Base-by-base conservation (phyloP, 352 stramenopile genomes). In the Thraustochytrium striatum region DNA sequence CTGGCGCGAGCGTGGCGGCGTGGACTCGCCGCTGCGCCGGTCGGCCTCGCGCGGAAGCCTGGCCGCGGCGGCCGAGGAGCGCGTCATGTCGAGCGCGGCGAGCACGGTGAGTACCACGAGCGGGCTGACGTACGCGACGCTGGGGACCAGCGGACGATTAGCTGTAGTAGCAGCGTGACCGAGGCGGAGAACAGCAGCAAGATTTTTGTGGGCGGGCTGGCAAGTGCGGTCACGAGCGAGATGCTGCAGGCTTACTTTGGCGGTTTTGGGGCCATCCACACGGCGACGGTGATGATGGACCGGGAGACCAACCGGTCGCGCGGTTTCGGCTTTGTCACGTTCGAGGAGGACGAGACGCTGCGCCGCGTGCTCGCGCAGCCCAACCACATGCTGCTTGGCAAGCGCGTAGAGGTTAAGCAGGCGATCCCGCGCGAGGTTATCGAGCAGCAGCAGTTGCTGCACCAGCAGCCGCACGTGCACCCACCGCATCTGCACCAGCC, bases 221-320 rank as follows among this genome's bases (percentile, higher is more conserved):
- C 89, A 21, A 85, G 88, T 21, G 88, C 90, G 1, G 90, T 96
- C 38, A 88, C 86, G 21, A 90, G 95, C 78, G 88, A 91, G 59
- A 90, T 95, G 68, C 95, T 97, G 82, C 87, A 89, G 50, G 83
- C 87, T 69, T 97, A 97, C 85, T 97, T 97, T 78, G 88, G 94
- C 69, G 87, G 91, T 72, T 97, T 88, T 80, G 92, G 92, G 70
- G 88, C 86, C 78, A 91, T 96, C 72, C 91, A 88, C 32, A 90
- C 96, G 69, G 91, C 92, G 0, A 88, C 95, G 33, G 91, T 97
- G 55, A 97, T 97, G 92, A 92, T 95, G 65, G 92, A 97, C 82
- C 89, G 91, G 35, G 89, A 95, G 50, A 97, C 92, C 11, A 88
- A 95, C 81, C 89, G 90, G 58, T 95, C 90, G 35, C 88, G 92